A percentile compares a stretch with the other conserved stretches of the same genome.
Evolutionary conservation across 1,284 basidiomycete genomes (phyloP).

Genomic region (Irpex rosettiformis): DNA sequence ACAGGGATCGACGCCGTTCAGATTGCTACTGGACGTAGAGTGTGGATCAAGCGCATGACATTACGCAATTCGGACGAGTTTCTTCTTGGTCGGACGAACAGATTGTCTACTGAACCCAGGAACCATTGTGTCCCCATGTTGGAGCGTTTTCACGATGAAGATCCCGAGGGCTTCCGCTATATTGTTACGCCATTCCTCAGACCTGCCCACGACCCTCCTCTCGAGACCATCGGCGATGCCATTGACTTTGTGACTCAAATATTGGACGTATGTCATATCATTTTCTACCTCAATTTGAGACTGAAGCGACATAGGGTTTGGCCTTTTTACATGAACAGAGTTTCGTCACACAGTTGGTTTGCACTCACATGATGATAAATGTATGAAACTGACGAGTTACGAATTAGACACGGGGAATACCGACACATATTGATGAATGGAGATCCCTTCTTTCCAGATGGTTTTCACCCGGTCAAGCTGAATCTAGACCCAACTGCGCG

Average conservation of each 20-base stretch:
- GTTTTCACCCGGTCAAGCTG: slow-evolving; percentile 4
- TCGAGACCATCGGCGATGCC: slow-evolving; percentile 23
- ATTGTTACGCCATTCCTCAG: slow-evolving; percentile 25
- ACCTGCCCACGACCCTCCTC: slow-evolving; percentile 18
- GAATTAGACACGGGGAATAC: no score
- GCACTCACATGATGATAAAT: no score
- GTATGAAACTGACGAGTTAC: no score
- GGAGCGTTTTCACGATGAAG: slow-evolving; percentile 19
- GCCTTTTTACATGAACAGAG: no score
- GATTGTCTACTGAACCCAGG: slow-evolving; percentile 16
- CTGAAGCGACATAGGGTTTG: no score
- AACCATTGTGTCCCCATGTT: slow-evolving; percentile 33
- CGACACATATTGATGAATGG: slow-evolving; percentile 9
- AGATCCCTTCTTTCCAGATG: background rate
- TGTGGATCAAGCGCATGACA: slow-evolving; percentile 28
- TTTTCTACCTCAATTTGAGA: no score
- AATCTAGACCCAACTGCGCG: background rate
- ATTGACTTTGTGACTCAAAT: slow-evolving; percentile 26
- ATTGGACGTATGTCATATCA: slow-evolving; percentile 30
- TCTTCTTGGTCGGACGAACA: slow-evolving; percentile 20
- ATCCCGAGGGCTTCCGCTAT: background rate
- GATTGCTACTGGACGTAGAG: slow-evolving; percentile 20
- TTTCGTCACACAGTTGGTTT: no score
- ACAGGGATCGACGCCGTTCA: slow-evolving; percentile 26
- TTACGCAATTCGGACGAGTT: slow-evolving; percentile 17